phyloP scores from a whole-genome alignment of 2,329 filamentous ascomycete genomes.

The Exophiala phaeomuriformis region DNA sequence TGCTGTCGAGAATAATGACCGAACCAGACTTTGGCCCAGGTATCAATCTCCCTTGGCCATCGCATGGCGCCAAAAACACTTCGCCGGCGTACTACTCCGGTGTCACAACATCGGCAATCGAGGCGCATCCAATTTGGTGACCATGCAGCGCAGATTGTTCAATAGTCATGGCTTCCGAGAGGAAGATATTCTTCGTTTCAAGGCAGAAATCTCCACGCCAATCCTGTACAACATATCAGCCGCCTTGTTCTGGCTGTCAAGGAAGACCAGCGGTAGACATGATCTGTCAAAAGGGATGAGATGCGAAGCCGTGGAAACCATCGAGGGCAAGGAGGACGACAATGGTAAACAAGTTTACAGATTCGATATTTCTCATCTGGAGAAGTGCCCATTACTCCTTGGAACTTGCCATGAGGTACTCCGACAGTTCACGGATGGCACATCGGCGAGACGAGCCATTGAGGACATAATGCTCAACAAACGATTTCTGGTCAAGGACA shows the following conservation, averaged over 20 bases:
- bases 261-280: neutral
- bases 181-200: neutral
- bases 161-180: neutral
- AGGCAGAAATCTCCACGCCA: neutral
- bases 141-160: neutral
- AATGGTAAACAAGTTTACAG: neutral
- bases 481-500: neutral
- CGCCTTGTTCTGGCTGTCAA: neutral
- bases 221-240: neutral
- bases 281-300: neutral
- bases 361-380: neutral
- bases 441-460: neutral
- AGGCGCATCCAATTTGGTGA: neutral
- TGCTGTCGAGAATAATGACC: too few species aligned
- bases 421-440: neutral
- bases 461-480: neutral
- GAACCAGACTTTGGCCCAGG: too few species aligned
- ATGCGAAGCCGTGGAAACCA: neutral
- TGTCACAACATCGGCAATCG: neutral
- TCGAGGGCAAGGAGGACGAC: neutral
- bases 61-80: too few species aligned
- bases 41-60: neutral
- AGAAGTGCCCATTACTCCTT: neutral
- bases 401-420: neutral
- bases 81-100: too few species aligned